phyloP scores from a whole-genome alignment of 2,329 filamentous ascomycete genomes.

The Ophiostoma sp. region DNA sequence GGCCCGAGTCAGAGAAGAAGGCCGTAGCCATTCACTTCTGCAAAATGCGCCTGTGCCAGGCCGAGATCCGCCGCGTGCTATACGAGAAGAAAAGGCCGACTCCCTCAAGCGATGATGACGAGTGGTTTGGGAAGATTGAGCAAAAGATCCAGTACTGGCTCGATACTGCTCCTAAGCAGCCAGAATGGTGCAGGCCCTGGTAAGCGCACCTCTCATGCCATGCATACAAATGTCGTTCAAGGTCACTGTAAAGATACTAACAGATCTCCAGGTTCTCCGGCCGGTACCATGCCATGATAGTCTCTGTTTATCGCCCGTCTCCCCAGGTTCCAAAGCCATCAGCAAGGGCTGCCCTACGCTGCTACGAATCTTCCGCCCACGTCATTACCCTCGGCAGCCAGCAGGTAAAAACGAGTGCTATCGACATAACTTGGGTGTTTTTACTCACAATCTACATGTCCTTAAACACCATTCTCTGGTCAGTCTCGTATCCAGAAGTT shows the following conservation, averaged over 20 bases:
- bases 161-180: conserved; percentile 65
- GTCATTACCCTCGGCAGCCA: conserved; percentile 77
- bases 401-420: conserved; percentile 68
- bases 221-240: conserved; percentile 19
- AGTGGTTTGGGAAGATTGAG: conserved; percentile 81
- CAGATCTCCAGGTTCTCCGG: conserved; percentile 50
- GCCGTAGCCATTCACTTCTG: conserved; percentile 87
- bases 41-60: conserved; percentile 81
- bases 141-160: conserved; percentile 75
- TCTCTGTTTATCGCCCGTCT: conserved; percentile 83
- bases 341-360: conserved; percentile 68
- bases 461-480: conserved; percentile 87
- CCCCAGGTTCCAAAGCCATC: conserved; percentile 88
- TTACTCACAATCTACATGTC: conserved; percentile 85
- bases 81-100: conserved; percentile 78
- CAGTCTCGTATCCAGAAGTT: conserved; percentile 79
- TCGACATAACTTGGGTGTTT: conserved; percentile 93
- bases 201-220: conserved; percentile 40
- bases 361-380: conserved; percentile 74
- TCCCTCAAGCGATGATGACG: conserved; percentile 72
- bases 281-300: conserved; percentile 79
- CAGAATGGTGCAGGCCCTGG: conserved; percentile 72
- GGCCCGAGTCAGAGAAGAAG: conserved; percentile 73
- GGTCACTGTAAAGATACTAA: neutral
- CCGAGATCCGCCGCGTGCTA: conserved; percentile 78